Evolutionary conservation across 179 eudicot species (phyloP).

Genomic region (Pouteria campechiana): DNA sequence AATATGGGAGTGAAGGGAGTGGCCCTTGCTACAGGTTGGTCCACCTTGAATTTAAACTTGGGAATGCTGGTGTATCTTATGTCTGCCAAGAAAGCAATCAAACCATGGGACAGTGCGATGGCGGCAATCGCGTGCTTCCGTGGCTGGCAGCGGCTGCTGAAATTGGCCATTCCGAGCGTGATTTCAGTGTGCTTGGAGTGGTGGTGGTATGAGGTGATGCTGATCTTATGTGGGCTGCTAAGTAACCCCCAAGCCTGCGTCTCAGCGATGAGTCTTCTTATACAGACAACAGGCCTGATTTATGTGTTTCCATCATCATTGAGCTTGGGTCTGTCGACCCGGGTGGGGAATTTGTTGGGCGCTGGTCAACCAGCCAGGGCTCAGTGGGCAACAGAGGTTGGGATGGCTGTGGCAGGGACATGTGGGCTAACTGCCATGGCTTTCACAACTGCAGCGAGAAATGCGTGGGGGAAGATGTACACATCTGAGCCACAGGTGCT

Average conservation of each 20-base stretch:
- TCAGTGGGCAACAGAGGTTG: slow-evolving; percentile 31
- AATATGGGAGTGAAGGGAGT: slow-evolving; percentile 61
- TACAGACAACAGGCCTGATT: slow-evolving; percentile 60
- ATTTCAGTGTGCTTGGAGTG: slow-evolving; percentile 78
- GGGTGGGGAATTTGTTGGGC: slow-evolving; percentile 70
- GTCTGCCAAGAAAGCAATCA: slow-evolving; percentile 19
- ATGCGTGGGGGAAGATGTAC: slow-evolving; percentile 65
- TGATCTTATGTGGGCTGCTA: slow-evolving; percentile 61
- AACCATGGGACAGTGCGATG: slow-evolving; percentile 57
- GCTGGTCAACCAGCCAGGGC: slow-evolving; percentile 52
- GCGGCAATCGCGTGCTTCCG: slow-evolving; percentile 33
- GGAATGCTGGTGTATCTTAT: slow-evolving; percentile 42
- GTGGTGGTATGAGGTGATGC: slow-evolving; percentile 95
- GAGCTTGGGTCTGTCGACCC: slow-evolving; percentile 52
- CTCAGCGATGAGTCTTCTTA: slow-evolving; percentile 73
- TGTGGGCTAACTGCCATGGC: slow-evolving; percentile 43
- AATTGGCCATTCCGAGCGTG: slow-evolving; percentile 56
- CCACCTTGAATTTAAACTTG: slow-evolving; percentile 41
- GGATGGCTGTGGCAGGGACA: slow-evolving; percentile 23
- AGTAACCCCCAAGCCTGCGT: slow-evolving; percentile 52
- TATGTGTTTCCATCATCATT: slow-evolving; percentile 62
- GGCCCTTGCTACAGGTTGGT: slow-evolving; percentile 57
- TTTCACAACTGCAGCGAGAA: slow-evolving; percentile 18
- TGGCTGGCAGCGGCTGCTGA: slow-evolving; percentile 60
- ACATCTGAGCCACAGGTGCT: slow-evolving; percentile 44